A percentile compares a stretch with the other conserved stretches of the same genome.
Evolutionary conservation across 2,329 filamentous ascomycete species (phyloP).

Genomic region (Botrytis deweyae): DNA sequence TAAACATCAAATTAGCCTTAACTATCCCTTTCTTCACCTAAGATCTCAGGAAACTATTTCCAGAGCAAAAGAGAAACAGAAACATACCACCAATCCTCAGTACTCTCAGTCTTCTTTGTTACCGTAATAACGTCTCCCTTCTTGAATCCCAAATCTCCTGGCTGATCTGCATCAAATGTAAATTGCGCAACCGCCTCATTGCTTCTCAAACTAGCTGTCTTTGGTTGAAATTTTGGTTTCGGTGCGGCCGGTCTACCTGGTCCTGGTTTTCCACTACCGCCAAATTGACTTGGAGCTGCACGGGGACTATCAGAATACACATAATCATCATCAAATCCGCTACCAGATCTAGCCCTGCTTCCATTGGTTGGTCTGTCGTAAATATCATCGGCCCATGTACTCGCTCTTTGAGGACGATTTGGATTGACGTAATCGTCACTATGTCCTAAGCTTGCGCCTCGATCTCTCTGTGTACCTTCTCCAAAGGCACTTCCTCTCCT

Average conservation of each 20-base stretch:
- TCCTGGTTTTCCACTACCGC: constrained; percentile 45
- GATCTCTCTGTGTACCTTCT: constrained; percentile 59
- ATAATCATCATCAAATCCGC: constrained; percentile 51
- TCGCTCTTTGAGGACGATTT: constrained; percentile 59
- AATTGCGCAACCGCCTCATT: constrained; percentile 90
- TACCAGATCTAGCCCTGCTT: constrained; percentile 35
- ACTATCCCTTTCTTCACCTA: not conserved
- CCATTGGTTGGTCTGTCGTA: constrained; percentile 58
- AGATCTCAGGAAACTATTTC: not conserved
- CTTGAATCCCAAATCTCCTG: constrained; percentile 90
- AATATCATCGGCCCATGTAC: constrained; percentile 73
- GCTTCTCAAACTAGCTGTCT: constrained; percentile 55
- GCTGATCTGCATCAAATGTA: constrained; percentile 91
- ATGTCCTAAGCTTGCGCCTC: constrained; percentile 41
- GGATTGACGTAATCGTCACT: constrained; percentile 50
- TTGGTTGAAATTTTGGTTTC: constrained; percentile 76
- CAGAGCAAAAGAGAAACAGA: constrained; percentile 30
- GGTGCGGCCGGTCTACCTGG: constrained; percentile 81
- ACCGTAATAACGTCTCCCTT: constrained; percentile 97
- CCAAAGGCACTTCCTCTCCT: constrained; percentile 68
- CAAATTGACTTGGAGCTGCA: constrained; percentile 37
- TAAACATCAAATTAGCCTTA: not conserved
- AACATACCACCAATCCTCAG: constrained; percentile 87
- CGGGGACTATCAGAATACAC: constrained; percentile 52
- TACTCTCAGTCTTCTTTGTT: constrained; percentile 88